Evolutionary conservation across 2,329 filamentous ascomycete genomes (phyloP).

Genomic region (Penicillium sp.): DNA sequence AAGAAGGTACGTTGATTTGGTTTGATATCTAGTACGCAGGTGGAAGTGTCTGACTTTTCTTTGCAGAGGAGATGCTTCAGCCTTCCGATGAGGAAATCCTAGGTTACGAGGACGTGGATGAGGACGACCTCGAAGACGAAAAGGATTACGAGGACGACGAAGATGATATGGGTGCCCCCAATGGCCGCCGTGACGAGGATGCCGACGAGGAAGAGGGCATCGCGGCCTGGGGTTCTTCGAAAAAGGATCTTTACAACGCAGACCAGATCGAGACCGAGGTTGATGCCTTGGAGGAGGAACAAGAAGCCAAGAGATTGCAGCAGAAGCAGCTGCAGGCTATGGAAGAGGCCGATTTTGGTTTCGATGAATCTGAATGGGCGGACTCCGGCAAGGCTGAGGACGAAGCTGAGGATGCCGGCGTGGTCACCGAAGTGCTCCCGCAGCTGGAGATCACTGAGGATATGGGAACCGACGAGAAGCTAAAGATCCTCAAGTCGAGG

Average conservation of each 20-base stretch:
- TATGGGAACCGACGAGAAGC: conserved; percentile 71
- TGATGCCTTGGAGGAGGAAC: conserved; percentile 85
- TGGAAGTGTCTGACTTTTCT: conserved; percentile 15
- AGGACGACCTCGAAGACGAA: conserved; percentile 38
- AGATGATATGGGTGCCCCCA: conserved; percentile 26
- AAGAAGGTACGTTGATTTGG: conserved; percentile 55
- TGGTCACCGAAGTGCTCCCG: conserved; percentile 83
- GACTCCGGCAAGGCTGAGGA: conserved; percentile 52
- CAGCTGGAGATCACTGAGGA: conserved; percentile 77
- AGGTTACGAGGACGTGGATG: conserved; percentile 51
- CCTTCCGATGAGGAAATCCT: conserved; percentile 64
- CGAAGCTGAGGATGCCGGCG: conserved; percentile 50
- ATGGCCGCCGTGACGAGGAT: conserved; percentile 24
- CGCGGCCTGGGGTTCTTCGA: conserved; percentile 82
- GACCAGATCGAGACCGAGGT: conserved; percentile 70
- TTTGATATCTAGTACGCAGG: not conserved
- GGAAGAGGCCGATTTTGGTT: conserved; percentile 87
- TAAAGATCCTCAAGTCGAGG: conserved; percentile 71
- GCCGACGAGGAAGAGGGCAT: conserved; percentile 51
- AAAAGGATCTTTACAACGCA: conserved; percentile 88
- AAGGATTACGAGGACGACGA: conserved; percentile 47
- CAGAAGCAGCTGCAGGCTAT: conserved; percentile 87
- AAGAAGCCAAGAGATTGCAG: conserved; percentile 81
- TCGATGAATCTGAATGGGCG: conserved; percentile 86
- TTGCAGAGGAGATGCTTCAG: conserved; percentile 56